Conservation (phyloP, 2,329 filamentous ascomycete genomes). For the Cyphellophora europaea region DNA sequence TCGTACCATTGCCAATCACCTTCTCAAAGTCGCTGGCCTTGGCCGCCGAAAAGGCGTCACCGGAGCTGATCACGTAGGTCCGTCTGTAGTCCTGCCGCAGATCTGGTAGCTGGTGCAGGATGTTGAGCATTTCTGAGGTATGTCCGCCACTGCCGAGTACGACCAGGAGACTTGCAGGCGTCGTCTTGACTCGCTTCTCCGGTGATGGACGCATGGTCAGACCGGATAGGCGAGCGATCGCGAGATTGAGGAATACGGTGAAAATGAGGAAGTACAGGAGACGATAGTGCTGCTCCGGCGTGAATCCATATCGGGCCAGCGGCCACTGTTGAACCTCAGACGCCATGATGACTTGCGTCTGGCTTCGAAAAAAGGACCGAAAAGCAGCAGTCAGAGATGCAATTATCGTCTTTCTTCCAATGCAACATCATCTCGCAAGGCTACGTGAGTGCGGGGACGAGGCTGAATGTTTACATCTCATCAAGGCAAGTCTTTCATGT, state of each 20-base stretch:
- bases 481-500: no score
- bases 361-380: no score
- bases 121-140: constrained; percentile 86
- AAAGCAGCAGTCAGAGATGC: no score
- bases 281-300: constrained; percentile 3
- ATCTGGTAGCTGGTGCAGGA: constrained; percentile 55
- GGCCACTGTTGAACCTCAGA: no score
- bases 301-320: no score
- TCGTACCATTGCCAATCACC: constrained; percentile 43
- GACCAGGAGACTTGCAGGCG: constrained; percentile 57
- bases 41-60: constrained; percentile 61
- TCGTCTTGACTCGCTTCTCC: constrained; percentile 11
- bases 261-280: constrained; percentile 3
- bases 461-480: no score
- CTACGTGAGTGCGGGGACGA: no score
- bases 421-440: no score
- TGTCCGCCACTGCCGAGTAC: constrained; percentile 91
- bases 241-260: constrained; percentile 10
- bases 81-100: constrained; percentile 45
- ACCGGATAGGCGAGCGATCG: constrained; percentile 10
- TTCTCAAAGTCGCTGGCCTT: constrained; percentile 58
- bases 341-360: no score
- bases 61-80: constrained; percentile 72
- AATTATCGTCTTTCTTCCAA: no score
- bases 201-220: constrained; percentile 6